Percentiles rank a stretch among this genome's conserved stretches.
Evolutionary conservation across 441 rosid genomes (phyloP).

Genomic region (Jatropha multifida): DNA sequence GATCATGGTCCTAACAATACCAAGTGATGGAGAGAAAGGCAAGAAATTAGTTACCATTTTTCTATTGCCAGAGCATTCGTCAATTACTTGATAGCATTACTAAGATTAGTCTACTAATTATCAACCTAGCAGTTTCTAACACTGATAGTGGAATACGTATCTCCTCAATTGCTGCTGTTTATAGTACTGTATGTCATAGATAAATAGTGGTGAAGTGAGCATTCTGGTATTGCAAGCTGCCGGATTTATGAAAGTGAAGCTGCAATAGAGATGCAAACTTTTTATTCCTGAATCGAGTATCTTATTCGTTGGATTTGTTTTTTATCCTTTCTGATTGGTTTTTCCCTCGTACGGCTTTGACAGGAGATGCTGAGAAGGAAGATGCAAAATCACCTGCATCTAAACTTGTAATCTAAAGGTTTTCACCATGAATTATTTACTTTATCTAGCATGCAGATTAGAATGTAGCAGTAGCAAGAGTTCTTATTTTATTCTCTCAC

Average conservation of each 20-base stretch:
- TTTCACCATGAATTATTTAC: not conserved
- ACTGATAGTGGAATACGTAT: not conserved
- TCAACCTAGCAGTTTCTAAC: not conserved
- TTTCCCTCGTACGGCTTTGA: not conserved
- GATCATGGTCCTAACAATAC: not conserved
- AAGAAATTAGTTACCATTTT: not conserved
- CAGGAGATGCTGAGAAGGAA: constrained; percentile 24
- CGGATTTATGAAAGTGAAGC: not conserved
- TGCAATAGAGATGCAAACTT: not conserved
- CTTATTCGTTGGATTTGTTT: not conserved
- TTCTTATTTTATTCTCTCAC: not conserved
- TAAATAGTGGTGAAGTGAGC: too few species aligned
- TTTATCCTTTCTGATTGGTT: not conserved
- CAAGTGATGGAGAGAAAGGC: not conserved
- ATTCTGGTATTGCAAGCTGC: not conserved
- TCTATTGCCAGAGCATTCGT: not conserved
- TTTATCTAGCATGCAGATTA: not conserved
- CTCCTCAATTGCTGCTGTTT: not conserved
- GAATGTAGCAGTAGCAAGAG: not conserved
- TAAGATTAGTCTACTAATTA: not conserved
- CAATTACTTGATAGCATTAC: not conserved
- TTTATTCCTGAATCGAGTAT: not conserved
- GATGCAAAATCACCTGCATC: constrained; percentile 28
- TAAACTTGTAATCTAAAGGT: constrained; percentile 29
- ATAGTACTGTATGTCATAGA: too few species aligned